A percentile compares a stretch with the other conserved stretches of the same genome.
Evolutionary conservation across 1,139 yeast genomes (phyloP).

Genomic region (Saccharomyces pastorianus): DNA sequence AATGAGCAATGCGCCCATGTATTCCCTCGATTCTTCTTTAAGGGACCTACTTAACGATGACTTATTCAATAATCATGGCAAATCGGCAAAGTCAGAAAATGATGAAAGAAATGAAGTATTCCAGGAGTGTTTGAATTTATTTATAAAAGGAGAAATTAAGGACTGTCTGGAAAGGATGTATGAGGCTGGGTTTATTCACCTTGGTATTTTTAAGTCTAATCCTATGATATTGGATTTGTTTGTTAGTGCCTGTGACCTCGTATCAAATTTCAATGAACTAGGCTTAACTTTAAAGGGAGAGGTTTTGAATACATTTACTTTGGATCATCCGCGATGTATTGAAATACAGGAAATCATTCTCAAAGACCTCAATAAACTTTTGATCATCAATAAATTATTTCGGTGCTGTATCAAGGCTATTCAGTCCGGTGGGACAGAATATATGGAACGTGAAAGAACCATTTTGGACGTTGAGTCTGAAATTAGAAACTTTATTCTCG

Average conservation of each 20-base stretch:
- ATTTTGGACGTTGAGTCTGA: conserved; percentile 1
- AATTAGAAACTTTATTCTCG: neutral
- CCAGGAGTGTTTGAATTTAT: conserved; percentile 11
- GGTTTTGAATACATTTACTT: conserved; percentile 1
- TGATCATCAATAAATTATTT: conserved; percentile 10
- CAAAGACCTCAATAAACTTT: conserved; percentile 1
- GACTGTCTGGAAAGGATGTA: conserved; percentile 6
- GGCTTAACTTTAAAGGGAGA: neutral
- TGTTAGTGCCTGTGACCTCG: conserved; percentile 4
- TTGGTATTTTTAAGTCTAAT: neutral
- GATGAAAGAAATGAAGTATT: conserved; percentile 6
- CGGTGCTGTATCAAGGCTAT: conserved; percentile 12
- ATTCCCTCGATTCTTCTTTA: conserved; percentile 1
- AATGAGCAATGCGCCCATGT: neutral
- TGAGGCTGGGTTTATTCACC: neutral
- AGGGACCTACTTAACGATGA: conserved; percentile 13
- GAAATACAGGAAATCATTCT: neutral
- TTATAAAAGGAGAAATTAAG: conserved; percentile 14
- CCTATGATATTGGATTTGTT: conserved; percentile 4
- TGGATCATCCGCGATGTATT: conserved; percentile 35
- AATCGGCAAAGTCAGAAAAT: neutral
- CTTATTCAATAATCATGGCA: neutral
- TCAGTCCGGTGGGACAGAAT: conserved; percentile 2
- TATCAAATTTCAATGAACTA: conserved; percentile 5
- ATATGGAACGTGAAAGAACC: neutral